Evolutionary conservation across 352 stramenopile genomes (phyloP), one percentile per base, ranked within the genome.

Genomic region (Phytophthora pinifolia): DNA sequence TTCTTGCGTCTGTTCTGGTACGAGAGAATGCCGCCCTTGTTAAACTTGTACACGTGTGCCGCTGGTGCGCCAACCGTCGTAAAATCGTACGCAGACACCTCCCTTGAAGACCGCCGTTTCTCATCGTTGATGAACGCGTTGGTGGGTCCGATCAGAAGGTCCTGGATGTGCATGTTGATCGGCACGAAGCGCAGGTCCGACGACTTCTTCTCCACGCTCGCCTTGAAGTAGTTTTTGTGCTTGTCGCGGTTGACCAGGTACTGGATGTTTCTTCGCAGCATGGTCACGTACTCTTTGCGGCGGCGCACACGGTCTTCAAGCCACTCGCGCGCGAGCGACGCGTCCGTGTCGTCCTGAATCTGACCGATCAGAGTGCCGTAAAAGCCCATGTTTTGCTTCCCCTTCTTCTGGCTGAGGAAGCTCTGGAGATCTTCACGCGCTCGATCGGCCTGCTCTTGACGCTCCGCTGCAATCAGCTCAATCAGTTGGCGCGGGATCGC

Each of bases 171-270:
- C 62, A 95, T 70, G 35, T 95, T 95, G 50, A 94, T 90, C 12
- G 86, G 86, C 22, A 95, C 81, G 35, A 95, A 95, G 1, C 83
- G 83, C 55, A 95, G 58, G 17, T 91, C 83, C 0, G 73, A 54
- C 13, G 77, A 89, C 46, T 94, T 94, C 46, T 93, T 95, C 55
- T 92, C 86, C 13, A 93, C 80, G 47, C 83, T 94, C 4, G 86
- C 82, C 61, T 95, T 95, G 70, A 95, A 95, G 37, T 94, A 93
- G 44, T 86, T 76, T 46, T 93, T 93, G 75, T 95, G 78, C 50
- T 94, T 94, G 65, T 94, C 83, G 15, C 83, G 83, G 36, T 92
- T 89, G 27, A 95, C 83, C 22, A 92, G 46, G 33, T 89, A 90
- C 53, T 95, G 86, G 30, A 92, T 88, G 41, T 93, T 92, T 59